Conservation (phyloP, 805 yeast species). For the Metschnikowia cubensis region DNA sequence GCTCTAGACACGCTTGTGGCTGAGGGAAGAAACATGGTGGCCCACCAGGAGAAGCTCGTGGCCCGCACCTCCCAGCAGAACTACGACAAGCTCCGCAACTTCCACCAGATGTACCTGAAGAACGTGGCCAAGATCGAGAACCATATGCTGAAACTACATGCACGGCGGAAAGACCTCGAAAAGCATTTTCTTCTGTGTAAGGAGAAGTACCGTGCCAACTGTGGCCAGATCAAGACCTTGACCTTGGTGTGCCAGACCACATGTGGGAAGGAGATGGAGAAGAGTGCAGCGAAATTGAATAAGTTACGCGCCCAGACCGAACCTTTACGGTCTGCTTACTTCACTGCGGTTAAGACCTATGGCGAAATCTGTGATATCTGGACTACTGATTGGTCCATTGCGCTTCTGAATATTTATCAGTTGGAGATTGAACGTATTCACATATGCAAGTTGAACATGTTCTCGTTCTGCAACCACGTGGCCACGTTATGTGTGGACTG, state of each 20-base stretch:
- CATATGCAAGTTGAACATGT: conserved; percentile 62
- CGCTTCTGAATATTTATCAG: conserved; percentile 59
- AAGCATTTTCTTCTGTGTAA: conserved; percentile 37
- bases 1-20: conserved; percentile 55
- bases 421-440: conserved; percentile 72
- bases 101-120: conserved; percentile 48
- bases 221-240: conserved; percentile 54
- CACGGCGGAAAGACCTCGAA: conserved; percentile 39
- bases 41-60: conserved; percentile 53
- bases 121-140: conserved; percentile 54
- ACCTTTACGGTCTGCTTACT: conserved; percentile 52
- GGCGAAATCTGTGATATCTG: conserved; percentile 59
- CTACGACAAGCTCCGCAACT: conserved; percentile 48
- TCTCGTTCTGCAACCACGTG: conserved; percentile 73
- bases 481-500: conserved; percentile 75
- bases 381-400: conserved; percentile 66
- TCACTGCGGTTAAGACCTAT: conserved; percentile 47
- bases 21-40: conserved; percentile 59
- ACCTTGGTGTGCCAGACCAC: conserved; percentile 62
- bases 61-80: conserved; percentile 45
- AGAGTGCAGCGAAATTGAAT: conserved; percentile 51
- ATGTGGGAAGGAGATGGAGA: conserved; percentile 70
- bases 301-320: conserved; percentile 43
- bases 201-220: conserved; percentile 53
- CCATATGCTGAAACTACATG: conserved; percentile 51